Evolutionary conservation across 2,329 filamentous ascomycete genomes (phyloP).

Genomic region (Herpotrichia juniperi): DNA sequence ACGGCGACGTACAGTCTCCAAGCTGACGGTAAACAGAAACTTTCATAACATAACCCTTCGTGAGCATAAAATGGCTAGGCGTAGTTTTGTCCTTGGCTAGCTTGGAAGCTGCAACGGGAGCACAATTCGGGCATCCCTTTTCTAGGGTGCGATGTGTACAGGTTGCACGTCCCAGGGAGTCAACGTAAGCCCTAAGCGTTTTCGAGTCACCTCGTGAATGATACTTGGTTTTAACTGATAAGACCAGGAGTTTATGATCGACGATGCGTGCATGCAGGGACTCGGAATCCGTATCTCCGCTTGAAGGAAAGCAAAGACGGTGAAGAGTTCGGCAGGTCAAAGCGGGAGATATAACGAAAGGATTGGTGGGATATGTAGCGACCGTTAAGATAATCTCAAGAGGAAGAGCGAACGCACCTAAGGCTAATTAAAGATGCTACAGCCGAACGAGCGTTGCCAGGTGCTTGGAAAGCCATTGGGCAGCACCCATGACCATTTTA

Average conservation of each 20-base stretch:
- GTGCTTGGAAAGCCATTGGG: conserved; percentile 6
- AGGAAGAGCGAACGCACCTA: conserved; percentile 18
- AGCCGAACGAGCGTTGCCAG: conserved; percentile 9
- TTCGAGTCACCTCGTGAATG: conserved; percentile 16
- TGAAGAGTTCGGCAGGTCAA: conserved; percentile 22
- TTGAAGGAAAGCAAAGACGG: conserved; percentile 11
- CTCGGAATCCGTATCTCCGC: conserved; percentile 3
- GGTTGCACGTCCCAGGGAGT: conserved; percentile 2
- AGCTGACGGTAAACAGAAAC: conserved; percentile 17
- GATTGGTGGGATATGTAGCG: conserved; percentile 15
- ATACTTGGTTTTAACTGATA: conserved; percentile 13
- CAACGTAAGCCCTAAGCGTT: conserved; percentile 15
- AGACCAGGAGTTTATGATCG: conserved; percentile 21
- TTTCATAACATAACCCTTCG: conserved; percentile 17
- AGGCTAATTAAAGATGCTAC: conserved; percentile 4
- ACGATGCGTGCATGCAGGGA: conserved; percentile 20
- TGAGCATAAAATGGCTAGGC: conserved; percentile 9
- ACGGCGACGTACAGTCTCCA: conserved; percentile 25
- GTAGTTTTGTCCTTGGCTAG: conserved; percentile 14
- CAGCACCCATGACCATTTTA: conserved; percentile 3
- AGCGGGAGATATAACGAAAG: conserved; percentile 15
- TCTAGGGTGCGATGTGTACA: conserved; percentile 17
- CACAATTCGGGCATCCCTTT: not conserved
- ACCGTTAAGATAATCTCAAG: conserved; percentile 23
- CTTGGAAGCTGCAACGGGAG: conserved; percentile 17